Percentiles rank a stretch among this genome's conserved stretches.
Conservation (phyloP, 192 early-diverging fungal species). For the Podila epicladia region DNA sequence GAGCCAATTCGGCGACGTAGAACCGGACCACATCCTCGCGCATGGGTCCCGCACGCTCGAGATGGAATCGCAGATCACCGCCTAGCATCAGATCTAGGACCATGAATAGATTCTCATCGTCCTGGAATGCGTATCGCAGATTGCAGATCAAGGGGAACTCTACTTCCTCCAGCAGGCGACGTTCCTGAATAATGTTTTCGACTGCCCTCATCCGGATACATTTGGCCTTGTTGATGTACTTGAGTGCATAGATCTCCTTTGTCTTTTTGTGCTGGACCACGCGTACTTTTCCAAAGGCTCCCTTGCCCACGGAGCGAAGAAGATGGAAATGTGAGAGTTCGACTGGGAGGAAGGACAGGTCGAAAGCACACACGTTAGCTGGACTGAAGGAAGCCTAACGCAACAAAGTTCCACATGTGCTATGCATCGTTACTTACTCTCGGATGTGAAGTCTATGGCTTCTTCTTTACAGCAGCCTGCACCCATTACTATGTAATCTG, state of each 20-base stretch:
- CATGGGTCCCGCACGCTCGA: conserved; percentile 73
- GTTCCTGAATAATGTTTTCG: conserved; percentile 91
- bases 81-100: conserved; percentile 95
- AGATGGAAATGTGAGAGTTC: conserved; percentile 92
- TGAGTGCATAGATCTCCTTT: conserved; percentile 88
- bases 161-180: conserved; percentile 87
- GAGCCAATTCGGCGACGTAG: conserved; percentile 76
- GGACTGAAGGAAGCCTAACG: neutral
- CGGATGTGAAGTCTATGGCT: conserved; percentile 74
- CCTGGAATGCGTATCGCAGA: conserved; percentile 95
- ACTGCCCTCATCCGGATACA: conserved; percentile 89
- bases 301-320: conserved; percentile 90
- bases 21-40: conserved; percentile 75
- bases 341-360: conserved; percentile 56
- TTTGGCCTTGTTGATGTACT: conserved; percentile 96
- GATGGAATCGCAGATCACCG: conserved; percentile 92
- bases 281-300: conserved; percentile 96
- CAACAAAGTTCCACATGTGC: neutral
- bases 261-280: conserved; percentile 90
- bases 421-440: conserved; percentile 60
- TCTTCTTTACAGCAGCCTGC: conserved; percentile 67
- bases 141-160: conserved; percentile 89
- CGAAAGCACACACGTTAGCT: neutral
- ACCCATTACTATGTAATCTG: conserved; percentile 48
- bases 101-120: conserved; percentile 94